These are phyloP conservation scores for Aspergillus sp. DNA, from an alignment of 2,329 filamentous ascomycete species.

Conservation along the genomic window DNA sequence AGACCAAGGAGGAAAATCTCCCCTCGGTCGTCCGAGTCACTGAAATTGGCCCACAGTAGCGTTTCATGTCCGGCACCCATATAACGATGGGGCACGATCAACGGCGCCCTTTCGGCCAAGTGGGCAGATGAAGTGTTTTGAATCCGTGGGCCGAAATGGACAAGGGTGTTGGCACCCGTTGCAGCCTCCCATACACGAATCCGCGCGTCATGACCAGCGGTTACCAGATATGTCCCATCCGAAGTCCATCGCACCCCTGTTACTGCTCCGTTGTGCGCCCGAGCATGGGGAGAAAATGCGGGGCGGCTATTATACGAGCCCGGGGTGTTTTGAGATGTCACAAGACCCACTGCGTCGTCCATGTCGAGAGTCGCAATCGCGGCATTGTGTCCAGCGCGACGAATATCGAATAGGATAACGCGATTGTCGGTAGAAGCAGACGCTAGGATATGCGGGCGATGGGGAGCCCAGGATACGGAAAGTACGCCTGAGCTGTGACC, in stretches of 20 bases:
- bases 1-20: slow-evolving; percentile 80
- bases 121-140: slow-evolving; percentile 65
- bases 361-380: slow-evolving; percentile 77
- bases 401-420: slow-evolving; percentile 82
- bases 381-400: slow-evolving; percentile 66
- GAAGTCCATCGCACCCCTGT: slow-evolving; percentile 85
- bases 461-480: slow-evolving; percentile 77
- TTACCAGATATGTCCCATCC: slow-evolving; percentile 73
- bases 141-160: slow-evolving; percentile 80
- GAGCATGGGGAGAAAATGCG: slow-evolving; percentile 45
- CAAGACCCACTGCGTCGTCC: slow-evolving; percentile 74
- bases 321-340: slow-evolving; percentile 35
- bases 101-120: slow-evolving; percentile 60
- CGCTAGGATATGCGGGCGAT: slow-evolving; percentile 74
- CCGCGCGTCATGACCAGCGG: slow-evolving; percentile 77
- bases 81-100: slow-evolving; percentile 62
- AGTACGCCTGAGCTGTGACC: slow-evolving; percentile 68
- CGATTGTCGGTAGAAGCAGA: slow-evolving; percentile 84
- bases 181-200: slow-evolving; percentile 84
- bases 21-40: slow-evolving; percentile 60
- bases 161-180: slow-evolving; percentile 81
- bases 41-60: slow-evolving; percentile 79
- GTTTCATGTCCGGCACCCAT: slow-evolving; percentile 61
- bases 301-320: slow-evolving; percentile 35
- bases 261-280: slow-evolving; percentile 77